phyloP scores from a whole-genome alignment of 164 flowering plant genomes.

The Brasenia schreberi region DNA sequence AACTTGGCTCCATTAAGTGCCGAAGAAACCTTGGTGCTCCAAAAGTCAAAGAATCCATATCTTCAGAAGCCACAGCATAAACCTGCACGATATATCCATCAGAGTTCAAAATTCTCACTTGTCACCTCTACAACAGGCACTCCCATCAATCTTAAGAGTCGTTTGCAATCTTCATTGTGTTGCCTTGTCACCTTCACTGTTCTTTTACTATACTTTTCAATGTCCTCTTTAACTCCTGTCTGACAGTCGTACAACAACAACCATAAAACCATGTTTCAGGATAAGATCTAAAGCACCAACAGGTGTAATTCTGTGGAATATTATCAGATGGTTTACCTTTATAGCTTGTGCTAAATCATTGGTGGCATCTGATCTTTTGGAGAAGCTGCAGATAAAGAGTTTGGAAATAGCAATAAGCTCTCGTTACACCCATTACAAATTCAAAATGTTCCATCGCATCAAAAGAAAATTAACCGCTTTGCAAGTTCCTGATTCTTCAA shows the following conservation, averaged over 20 bases:
- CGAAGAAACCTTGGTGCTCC: constrained; percentile 88
- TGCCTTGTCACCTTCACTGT: constrained; percentile 97
- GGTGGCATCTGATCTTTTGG: constrained; percentile 80
- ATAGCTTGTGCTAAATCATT: constrained; percentile 63
- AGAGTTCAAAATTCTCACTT: background rate
- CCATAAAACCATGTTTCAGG: background rate
- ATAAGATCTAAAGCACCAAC: background rate
- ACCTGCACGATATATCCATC: constrained; percentile 30
- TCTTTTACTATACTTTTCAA: constrained; percentile 88
- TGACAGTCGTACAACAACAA: constrained; percentile 16
- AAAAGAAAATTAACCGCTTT: constrained; percentile 33
- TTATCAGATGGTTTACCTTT: constrained; percentile 31
- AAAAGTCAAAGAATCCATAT: constrained; percentile 93
- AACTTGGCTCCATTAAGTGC: constrained; percentile 88
- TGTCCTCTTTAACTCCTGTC: constrained; percentile 81
- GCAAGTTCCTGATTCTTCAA: constrained; percentile 86
- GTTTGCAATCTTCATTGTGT: constrained; percentile 96
- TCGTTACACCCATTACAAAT: constrained; percentile 1
- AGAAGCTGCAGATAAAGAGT: constrained; percentile 26
- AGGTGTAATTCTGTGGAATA: too few species aligned
- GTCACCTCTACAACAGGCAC: constrained; percentile 90
- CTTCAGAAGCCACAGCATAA: constrained; percentile 91
- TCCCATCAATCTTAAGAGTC: constrained; percentile 86
- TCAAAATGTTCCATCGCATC: constrained; percentile 3
- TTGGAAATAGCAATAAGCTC: background rate